Percentiles rank a stretch among this genome's conserved stretches.
phyloP scores from a whole-genome alignment of 108 stramenopile genomes.

The Cyclostephanos invisitatus region DNA sequence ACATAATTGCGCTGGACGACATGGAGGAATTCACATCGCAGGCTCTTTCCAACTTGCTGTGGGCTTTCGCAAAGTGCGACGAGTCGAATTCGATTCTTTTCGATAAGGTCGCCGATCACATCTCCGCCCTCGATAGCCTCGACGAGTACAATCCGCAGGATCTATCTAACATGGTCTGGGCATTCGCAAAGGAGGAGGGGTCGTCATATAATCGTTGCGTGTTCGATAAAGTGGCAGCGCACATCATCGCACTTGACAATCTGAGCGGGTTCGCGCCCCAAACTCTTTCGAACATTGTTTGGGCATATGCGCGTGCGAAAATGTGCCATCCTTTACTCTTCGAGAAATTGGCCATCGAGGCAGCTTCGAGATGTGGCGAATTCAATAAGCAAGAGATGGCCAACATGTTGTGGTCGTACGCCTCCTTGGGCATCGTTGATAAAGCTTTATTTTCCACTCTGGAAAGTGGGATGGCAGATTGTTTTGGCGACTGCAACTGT shows the following conservation, averaged over 20 bases:
- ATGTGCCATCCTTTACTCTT: constrained; percentile 6
- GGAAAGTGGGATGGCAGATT: constrained; percentile 6
- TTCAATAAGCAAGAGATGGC: constrained; percentile 30
- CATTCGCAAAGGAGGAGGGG: constrained; percentile 6
- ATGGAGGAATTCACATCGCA: neutral
- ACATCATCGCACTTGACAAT: constrained; percentile 1
- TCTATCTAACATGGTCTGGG: constrained; percentile 17
- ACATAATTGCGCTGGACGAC: neutral
- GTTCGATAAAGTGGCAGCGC: constrained; percentile 15
- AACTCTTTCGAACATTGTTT: neutral
- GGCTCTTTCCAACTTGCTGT: neutral
- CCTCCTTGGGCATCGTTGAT: constrained; percentile 8
- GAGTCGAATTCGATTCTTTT: constrained; percentile 13
- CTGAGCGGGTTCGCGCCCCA: neutral
- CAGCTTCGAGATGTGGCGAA: neutral
- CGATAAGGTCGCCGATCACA: constrained; percentile 13
- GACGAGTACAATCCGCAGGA: constrained; percentile 22
- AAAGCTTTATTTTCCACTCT: neutral
- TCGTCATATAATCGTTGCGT: constrained; percentile 1
- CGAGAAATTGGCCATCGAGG: constrained; percentile 6
- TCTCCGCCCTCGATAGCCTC: constrained; percentile 7
- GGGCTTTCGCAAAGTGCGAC: neutral
- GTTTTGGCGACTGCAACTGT: constrained; percentile 12
- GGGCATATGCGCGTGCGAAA: constrained; percentile 19
- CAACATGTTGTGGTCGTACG: constrained; percentile 34